Percentiles rank a stretch among this genome's conserved stretches.
Evolutionary conservation across 768 basidiomycete species (phyloP).

Genomic region (Suillus americanus): DNA sequence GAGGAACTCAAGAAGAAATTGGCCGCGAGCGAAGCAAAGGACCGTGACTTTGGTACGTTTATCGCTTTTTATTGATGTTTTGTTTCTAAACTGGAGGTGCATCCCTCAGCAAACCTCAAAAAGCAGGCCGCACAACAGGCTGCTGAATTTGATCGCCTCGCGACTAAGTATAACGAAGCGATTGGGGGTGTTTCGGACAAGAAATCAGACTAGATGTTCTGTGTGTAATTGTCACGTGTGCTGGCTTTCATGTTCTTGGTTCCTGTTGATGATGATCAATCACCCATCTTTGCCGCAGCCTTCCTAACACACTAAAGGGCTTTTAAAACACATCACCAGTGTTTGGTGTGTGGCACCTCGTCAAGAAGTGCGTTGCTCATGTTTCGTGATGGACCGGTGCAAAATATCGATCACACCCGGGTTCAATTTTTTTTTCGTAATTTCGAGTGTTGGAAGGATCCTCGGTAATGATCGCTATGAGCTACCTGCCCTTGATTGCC

Average conservation of each 20-base stretch:
- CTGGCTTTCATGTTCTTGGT: neutral
- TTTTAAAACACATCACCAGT: too few relatives aligned
- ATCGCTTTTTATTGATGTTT: neutral
- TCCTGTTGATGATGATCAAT: neutral
- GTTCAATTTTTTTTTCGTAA: too few relatives aligned
- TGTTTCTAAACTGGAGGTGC: neutral
- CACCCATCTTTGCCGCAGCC: neutral
- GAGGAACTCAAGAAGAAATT: constrained; percentile 70
- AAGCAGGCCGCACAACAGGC: constrained; percentile 80
- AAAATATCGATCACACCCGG: too few relatives aligned
- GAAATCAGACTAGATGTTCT: constrained; percentile 51
- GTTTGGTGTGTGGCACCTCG: too few relatives aligned
- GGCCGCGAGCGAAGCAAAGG: constrained; percentile 53
- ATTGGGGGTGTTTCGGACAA: constrained; percentile 64
- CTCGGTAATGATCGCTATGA: too few relatives aligned
- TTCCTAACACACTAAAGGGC: too few relatives aligned
- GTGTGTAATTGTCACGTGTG: neutral
- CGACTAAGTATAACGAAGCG: constrained; percentile 71
- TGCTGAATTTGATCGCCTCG: constrained; percentile 79
- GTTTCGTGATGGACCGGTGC: too few relatives aligned
- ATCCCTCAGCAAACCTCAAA: constrained; percentile 10
- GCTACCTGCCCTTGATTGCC: too few relatives aligned
- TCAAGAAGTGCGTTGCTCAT: too few relatives aligned
- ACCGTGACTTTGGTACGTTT: constrained; percentile 63
- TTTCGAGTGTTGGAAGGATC: too few relatives aligned